Base-by-base conservation (phyloP, 257 asterid species). In the Salvia splendens region DNA sequence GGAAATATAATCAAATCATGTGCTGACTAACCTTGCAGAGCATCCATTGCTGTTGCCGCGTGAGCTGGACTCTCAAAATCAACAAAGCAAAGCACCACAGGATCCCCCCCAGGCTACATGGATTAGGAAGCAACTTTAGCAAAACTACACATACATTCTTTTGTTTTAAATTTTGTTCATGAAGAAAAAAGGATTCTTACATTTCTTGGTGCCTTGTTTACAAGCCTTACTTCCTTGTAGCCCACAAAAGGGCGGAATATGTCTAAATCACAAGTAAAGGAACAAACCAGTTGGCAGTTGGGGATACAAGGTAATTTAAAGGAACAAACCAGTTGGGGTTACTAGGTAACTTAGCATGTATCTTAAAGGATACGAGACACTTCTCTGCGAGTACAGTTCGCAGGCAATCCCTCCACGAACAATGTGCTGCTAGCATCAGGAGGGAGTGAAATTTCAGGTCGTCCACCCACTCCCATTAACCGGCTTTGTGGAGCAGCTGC, bases 181-280 rank as follows among this genome's bases (percentile, higher is more conserved):
- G 24, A 6, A 65, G 11, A 56, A 30, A 60, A 40, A 24, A 24
- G 30, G 9, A 10, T 45, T 12, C 87, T 76, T 80, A 89, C 96
- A 49, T 69, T 83, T 83, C 88, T 82, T 15, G 95, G 58, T 11
- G 81, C 89, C 62, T 89, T 89, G 38, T 80, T 80, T 15, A 89
- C 96, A 35, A 89, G 86, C 78, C 92, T 82, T 55, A 85, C 91
- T 82, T 85, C 96, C 75, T 83, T 85, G 71, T 85, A 89, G 51
- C 96, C 95, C 42, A 80, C 83, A 66, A 87, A 89, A 3, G 95
- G 95, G 55, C 95, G 91, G 55, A 89, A 89, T 62, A 87, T 79
- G 70, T 89, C 95, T 89, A 64, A 75, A 65, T 42, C n/a, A 47
- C 33, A 32, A 66, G 73, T 24, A 2, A 24, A 24, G 30, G 30